phyloP scores from a whole-genome alignment of 768 basidiomycete species.

The Boletus reticulatus region DNA sequence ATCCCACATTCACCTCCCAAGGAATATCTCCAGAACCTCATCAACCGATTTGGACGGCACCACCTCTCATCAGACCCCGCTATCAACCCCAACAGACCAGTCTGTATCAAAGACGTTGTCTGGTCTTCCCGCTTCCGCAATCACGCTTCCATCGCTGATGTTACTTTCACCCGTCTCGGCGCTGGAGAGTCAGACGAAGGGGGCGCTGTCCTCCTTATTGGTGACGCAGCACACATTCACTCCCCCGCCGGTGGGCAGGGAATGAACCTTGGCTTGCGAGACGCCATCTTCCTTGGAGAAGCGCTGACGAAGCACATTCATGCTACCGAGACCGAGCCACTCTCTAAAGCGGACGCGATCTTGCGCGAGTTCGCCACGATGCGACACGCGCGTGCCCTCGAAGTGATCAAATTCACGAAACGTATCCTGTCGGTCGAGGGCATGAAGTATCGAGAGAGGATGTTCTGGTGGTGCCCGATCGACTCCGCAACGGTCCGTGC shows the following conservation, averaged over 20 bases:
- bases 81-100: constrained; percentile 29
- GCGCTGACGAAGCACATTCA: constrained; percentile 37
- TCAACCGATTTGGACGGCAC: constrained; percentile 40
- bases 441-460: constrained; percentile 15
- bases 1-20: constrained; percentile 39
- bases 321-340: constrained; percentile 4
- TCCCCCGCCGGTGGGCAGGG: constrained; percentile 56
- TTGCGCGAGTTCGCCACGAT: constrained; percentile 35
- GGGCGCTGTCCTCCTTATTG: constrained; percentile 30
- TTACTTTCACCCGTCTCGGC: constrained; percentile 33
- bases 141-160: constrained; percentile 41
- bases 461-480: constrained; percentile 25
- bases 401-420: constrained; percentile 43
- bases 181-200: constrained; percentile 8
- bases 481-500: constrained; percentile 28
- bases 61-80: constrained; percentile 35
- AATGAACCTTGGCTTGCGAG: constrained; percentile 59
- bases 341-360: constrained; percentile 26
- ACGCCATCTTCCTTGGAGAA: constrained; percentile 47
- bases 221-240: constrained; percentile 54
- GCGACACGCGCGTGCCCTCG: constrained; percentile 40
- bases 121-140: constrained; percentile 51
- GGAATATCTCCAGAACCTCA: constrained; percentile 43
- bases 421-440: constrained; percentile 25
- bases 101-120: constrained; percentile 35